These are phyloP conservation scores for Scedosporium dehoogii DNA, from an alignment of 2,329 filamentous ascomycete genomes.

Conservation along the genomic window DNA sequence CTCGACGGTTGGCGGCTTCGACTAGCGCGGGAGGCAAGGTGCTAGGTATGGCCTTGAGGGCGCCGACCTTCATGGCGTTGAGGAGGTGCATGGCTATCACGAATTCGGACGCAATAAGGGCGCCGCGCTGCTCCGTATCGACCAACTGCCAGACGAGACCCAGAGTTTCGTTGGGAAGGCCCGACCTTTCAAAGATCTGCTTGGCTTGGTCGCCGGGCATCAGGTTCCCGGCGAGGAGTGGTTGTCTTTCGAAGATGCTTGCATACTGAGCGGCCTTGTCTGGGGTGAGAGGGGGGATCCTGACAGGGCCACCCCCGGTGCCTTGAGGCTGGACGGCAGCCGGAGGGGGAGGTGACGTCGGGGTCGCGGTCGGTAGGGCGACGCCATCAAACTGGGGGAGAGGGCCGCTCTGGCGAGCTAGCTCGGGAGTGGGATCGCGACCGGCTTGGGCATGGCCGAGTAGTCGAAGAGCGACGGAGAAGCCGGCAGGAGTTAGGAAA, in stretches of 20 bases:
- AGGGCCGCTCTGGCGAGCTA: slow-evolving; percentile 80
- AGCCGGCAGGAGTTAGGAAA: slow-evolving; percentile 83
- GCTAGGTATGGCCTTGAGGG: slow-evolving; percentile 68
- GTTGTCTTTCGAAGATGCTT: slow-evolving; percentile 82
- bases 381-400: slow-evolving; percentile 86
- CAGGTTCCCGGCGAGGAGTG: slow-evolving; percentile 58
- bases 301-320: slow-evolving; percentile 58
- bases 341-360: slow-evolving; percentile 22
- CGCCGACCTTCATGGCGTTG: slow-evolving; percentile 79
- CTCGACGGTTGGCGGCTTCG: slow-evolving; percentile 74
- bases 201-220: slow-evolving; percentile 82
- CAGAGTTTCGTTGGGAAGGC: slow-evolving; percentile 78
- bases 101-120: slow-evolving; percentile 81
- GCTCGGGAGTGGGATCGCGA: slow-evolving; percentile 66
- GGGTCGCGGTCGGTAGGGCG: slow-evolving; percentile 22
- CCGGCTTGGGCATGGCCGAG: slow-evolving; percentile 93
- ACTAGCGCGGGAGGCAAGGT: slow-evolving; percentile 78
- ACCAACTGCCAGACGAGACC: slow-evolving; percentile 95
- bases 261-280: slow-evolving; percentile 88
- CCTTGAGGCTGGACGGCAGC: slow-evolving; percentile 45
- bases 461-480: slow-evolving; percentile 83
- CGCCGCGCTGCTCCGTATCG: slow-evolving; percentile 86
- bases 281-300: slow-evolving; percentile 78
- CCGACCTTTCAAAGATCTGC: slow-evolving; percentile 88
- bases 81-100: slow-evolving; percentile 97